Base-by-base conservation (phyloP, 208 protist genomes). In the Leishmania aethiopica region DNA sequence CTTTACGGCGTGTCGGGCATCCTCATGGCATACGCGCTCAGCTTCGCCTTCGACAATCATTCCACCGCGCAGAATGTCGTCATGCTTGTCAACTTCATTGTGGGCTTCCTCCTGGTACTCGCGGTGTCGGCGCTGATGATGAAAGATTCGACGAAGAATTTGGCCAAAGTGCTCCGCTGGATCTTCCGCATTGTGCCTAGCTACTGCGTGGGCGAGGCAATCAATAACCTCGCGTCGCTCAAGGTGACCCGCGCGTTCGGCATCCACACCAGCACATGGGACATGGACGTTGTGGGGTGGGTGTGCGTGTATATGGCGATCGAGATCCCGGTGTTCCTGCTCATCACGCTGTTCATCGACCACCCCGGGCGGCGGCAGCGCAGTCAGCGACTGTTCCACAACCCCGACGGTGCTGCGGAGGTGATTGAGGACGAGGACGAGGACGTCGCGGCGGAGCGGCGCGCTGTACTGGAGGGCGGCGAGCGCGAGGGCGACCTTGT, bases 201-300 rank as follows among this genome's bases (percentile, higher is more conserved):
- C 22, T 94, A 89, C 80, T 79, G 81, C 78, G 45, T 94, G 1
- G 90, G 88, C 25, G 90, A 94, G 79, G 84, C 79, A 19, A 86
- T 94, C 69, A 62, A 89, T 66, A 88, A 87, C 78, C 77, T 94
- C 0, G 78, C 85, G 11, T 19, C 66, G 32, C 74, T 91, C 53
- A 32, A 69, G 22, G 53, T 59, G n/a, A 64, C 53, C 28, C n/a
- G 78, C 6, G 6, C 51, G 32, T 62, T 45, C 15, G 37, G 70
- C 10, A 28, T 55, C 28, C 13, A 40, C 66, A 10, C 53, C 22
- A 64, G 32, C 8, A 28, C 74, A 70, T 91, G 86, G 84, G 67
- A 49, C 19, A 75, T 89, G 79, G 49, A 80, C 40, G 42, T 77
- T 4, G 60, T 78, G 25, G 88, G 88, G 59, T 89, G 82, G 75